Evolutionary conservation across 495 filamentous ascomycete genomes (phyloP).

Genomic region (Lasiosphaeria miniovina): DNA sequence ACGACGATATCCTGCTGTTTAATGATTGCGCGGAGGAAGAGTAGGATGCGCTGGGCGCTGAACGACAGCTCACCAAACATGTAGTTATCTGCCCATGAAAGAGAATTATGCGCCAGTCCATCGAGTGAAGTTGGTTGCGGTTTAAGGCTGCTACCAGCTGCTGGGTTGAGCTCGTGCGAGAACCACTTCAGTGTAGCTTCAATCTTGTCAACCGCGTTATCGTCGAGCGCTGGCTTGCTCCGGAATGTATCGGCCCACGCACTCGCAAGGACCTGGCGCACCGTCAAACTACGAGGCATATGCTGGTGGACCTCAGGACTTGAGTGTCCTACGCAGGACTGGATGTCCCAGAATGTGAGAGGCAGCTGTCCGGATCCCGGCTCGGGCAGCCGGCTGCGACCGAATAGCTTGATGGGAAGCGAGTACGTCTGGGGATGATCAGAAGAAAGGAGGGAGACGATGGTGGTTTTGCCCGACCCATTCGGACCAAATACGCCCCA

Average conservation of each 20-base stretch:
- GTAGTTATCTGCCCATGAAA: constrained; percentile 67
- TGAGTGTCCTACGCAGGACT: constrained; percentile 84
- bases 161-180: constrained; percentile 65
- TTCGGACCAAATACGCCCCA: constrained; percentile 94
- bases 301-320: constrained; percentile 91
- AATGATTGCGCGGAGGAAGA: constrained; percentile 82
- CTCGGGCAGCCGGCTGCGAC: constrained; percentile 72
- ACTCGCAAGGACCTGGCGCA: constrained; percentile 73
- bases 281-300: constrained; percentile 75
- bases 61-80: constrained; percentile 72
- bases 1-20: constrained; percentile 84
- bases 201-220: constrained; percentile 53
- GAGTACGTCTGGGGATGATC: constrained; percentile 95
- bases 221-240: constrained; percentile 59
- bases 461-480: constrained; percentile 86
- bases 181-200: constrained; percentile 71
- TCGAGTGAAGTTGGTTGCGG: not conserved
- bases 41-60: constrained; percentile 74
- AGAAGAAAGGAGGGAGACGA: constrained; percentile 87
- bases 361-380: constrained; percentile 61
- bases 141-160: not conserved
- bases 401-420: constrained; percentile 80
- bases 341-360: constrained; percentile 88
- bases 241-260: constrained; percentile 89
- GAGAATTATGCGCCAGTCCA: not conserved